Evolutionary conservation across 2,329 filamentous ascomycete genomes (phyloP).

Genomic region (Drechslera avenae): DNA sequence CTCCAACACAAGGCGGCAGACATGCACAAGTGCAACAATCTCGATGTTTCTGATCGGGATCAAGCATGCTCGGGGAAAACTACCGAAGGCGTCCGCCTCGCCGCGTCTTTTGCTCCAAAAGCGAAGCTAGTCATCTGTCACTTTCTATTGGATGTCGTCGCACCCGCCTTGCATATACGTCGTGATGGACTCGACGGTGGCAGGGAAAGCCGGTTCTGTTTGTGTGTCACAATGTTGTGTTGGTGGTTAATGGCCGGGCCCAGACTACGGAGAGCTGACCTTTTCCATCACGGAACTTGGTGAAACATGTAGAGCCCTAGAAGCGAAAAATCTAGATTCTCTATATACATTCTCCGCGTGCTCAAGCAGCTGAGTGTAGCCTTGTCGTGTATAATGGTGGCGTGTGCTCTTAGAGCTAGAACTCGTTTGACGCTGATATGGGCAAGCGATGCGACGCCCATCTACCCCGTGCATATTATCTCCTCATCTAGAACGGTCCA

Average conservation of each 20-base stretch:
- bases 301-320: neutral
- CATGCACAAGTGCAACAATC: neutral
- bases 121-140: neutral
- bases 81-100: neutral
- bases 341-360: conserved; percentile 9
- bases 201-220: neutral
- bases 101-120: neutral
- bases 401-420: neutral
- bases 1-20: neutral
- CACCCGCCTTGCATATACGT: neutral
- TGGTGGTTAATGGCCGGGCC: no score
- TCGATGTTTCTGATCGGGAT: neutral
- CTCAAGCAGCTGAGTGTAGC: neutral
- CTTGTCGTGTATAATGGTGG: neutral
- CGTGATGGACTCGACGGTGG: neutral
- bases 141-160: neutral
- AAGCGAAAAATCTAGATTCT: conserved; percentile 3
- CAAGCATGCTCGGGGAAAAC: neutral
- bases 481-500: conserved; percentile 2
- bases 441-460: neutral
- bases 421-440: neutral
- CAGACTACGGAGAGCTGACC: neutral
- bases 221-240: neutral
- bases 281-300: neutral
- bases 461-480: neutral